Base-by-base conservation (phyloP, 164 flowering plant species). In the Magnolia sinica region DNA sequence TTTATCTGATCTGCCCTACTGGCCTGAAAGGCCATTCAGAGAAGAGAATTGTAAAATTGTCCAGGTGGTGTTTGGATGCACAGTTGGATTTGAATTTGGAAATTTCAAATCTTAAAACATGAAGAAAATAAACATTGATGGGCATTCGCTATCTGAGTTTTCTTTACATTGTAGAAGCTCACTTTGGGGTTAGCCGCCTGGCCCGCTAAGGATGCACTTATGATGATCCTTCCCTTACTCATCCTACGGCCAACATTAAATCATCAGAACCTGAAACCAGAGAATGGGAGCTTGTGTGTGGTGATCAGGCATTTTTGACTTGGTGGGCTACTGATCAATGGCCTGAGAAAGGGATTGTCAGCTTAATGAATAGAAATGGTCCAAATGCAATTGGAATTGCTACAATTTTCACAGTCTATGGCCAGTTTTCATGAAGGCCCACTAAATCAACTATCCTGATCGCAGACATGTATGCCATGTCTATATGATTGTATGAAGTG, bases 1-100 rank as follows among this genome's bases (percentile, higher is more conserved):
- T 64, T 76, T 29, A 76, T 22, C 49, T 81, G 2, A 14, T 92
- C 97, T 9, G 94, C 95, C 78, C 91, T 92, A 78, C 88, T 90
- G 64, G 92, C 93, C 95, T 91, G 82, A n/a, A 65, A 50, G 51
- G 51, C 4, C 31, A 4, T 11, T 70, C 14, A 19, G 29, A 49
- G 16, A 29, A n/a, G 18, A 52, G 71, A n/a, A n/a, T 2, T 16
- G 14, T 4, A 16, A 2, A 74, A 64, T 29, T 20, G 22, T 13
- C 8, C 11, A 5, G 61, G 13, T 13, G 45, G 13, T 2, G 23
- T 24, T 66, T 27, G 27, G 14, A 66, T 59, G 14, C 14, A 59
- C 4, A 59, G 11, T 59, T 10, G 14, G 11, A 59, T 13, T 59
- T 37, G 45, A 37, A 37, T 37, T 37, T 37, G 6, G 45, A 37